Evolutionary conservation across 495 filamentous ascomycete genomes (phyloP), one percentile per base, ranked within the genome.

Genomic region (Lasiosphaeria miniovina): DNA sequence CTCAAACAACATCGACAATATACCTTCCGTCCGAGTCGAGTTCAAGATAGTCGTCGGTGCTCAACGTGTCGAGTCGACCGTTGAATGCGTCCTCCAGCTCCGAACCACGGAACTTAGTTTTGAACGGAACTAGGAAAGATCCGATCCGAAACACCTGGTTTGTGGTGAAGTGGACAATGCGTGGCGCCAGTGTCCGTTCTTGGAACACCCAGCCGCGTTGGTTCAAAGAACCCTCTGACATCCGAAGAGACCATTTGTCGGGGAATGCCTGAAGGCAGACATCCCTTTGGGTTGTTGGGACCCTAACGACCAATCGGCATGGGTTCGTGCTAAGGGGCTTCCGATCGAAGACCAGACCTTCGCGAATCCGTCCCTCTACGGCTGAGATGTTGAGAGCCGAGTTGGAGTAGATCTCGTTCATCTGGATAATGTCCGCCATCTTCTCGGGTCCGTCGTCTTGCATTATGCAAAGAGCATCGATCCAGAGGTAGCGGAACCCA

Each of bases 381-480:
- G 55, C 55, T 33, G 45, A 58, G 60, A 62, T 53, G 41, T 55
- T 62, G 9, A 62, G n/a, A 6, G 50, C n/a, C 4, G 54, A 57
- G 24, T 58, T 62, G 40, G 40, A 35, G 43, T 57, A 62, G 48
- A 57, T 36, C 9, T 57, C 35, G n/a, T 55, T 61, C 65, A 69
- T 69, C 6, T 57, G 41, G 34, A 52, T 41, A 31, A 58, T 61
- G 34, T 69, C 57, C 9, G n/a, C 55, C 24, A 40, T 56, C 61
- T 60, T 60, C 34, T 69, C 67, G 10, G 45, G 14, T 17, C 5
- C 38, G 32, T 50, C 45, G 49, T 69, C 66, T 52, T 69, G 67
- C 46, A 63, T 57, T 24, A 69, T 68, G 49, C 67, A 69, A 1
- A 69, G 53, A 24, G 61, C 56, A 51, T 69, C 67, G 31, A 69